Conservation (phyloP, 371 early-diverging fungal species). For the Syncephalastrum monosporum region DNA sequence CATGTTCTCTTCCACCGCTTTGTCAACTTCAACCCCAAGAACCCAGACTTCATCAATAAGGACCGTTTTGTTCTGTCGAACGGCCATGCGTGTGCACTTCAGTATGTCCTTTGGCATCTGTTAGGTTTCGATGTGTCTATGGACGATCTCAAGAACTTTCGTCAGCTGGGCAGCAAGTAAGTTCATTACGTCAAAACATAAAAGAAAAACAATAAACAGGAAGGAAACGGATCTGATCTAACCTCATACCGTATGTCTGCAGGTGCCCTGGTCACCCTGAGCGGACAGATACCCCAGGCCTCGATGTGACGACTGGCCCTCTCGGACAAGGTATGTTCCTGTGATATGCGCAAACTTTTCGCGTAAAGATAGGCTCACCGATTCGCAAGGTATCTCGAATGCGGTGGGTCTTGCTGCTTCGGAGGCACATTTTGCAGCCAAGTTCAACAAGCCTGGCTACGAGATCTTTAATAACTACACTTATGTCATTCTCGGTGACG, state of each 20-base stretch:
- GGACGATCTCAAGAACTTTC: conserved; percentile 94
- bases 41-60: conserved; percentile 86
- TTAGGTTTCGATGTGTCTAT: conserved; percentile 85
- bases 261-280: conserved; percentile 93
- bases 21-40: conserved; percentile 81
- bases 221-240: no score
- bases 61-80: conserved; percentile 99
- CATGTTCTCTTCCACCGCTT: conserved; percentile 87
- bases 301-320: conserved; percentile 99
- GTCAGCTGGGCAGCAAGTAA: conserved; percentile 81
- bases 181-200: no score
- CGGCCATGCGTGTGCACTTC: conserved; percentile 97
- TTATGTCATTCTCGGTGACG: conserved; percentile 94
- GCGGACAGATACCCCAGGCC: conserved; percentile 78
- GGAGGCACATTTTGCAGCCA: conserved; percentile 85
- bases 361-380: background rate
- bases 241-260: no score
- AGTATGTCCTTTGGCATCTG: conserved; percentile 92
- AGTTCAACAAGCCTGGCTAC: conserved; percentile 84
- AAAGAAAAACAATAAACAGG: no score
- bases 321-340: conserved; percentile 88
- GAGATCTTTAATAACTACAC: conserved; percentile 83
- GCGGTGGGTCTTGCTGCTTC: conserved; percentile 97
- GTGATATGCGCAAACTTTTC: no score
- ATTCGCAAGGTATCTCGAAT: conserved; percentile 58